Conservation (phyloP, 164 flowering plant genomes). For the Kalanchoe fedtschenkoi region DNA sequence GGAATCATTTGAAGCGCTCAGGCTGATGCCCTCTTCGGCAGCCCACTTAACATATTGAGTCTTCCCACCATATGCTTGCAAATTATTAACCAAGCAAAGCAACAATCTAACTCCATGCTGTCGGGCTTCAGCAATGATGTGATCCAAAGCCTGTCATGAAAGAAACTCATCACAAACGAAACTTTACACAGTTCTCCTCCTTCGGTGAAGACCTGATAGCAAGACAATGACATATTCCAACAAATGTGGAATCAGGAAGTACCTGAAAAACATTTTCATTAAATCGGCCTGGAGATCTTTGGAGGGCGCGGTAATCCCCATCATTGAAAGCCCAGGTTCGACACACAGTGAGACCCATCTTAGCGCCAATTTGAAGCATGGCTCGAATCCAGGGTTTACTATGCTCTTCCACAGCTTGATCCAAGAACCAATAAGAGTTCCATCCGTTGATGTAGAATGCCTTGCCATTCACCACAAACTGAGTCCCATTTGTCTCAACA, state of each 20-base stretch:
- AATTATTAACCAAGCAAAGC: too few relatives aligned
- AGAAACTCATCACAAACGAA: conserved; percentile 5
- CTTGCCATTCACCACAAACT: conserved; percentile 60
- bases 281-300: conserved; percentile 76
- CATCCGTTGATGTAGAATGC: conserved; percentile 79
- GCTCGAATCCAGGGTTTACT: conserved; percentile 47
- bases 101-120: conserved; percentile 36
- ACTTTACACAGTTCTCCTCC: too few relatives aligned
- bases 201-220: background rate
- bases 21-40: conserved; percentile 38
- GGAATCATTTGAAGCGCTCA: conserved; percentile 92
- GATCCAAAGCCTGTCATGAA: conserved; percentile 69
- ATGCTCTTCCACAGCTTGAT: conserved; percentile 56
- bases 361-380: conserved; percentile 63
- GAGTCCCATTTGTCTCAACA: conserved; percentile 68
- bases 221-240: background rate
- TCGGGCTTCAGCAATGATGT: conserved; percentile 81
- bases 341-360: conserved; percentile 94
- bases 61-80: too few relatives aligned
- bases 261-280: conserved; percentile 74
- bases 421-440: conserved; percentile 97
- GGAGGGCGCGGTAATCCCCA: conserved; percentile 83
- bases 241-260: conserved; percentile 5
- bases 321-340: conserved; percentile 99
- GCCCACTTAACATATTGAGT: too few relatives aligned